phyloP scores from a whole-genome alignment of 2,329 filamentous ascomycete genomes.

The Clonostachys solani region DNA sequence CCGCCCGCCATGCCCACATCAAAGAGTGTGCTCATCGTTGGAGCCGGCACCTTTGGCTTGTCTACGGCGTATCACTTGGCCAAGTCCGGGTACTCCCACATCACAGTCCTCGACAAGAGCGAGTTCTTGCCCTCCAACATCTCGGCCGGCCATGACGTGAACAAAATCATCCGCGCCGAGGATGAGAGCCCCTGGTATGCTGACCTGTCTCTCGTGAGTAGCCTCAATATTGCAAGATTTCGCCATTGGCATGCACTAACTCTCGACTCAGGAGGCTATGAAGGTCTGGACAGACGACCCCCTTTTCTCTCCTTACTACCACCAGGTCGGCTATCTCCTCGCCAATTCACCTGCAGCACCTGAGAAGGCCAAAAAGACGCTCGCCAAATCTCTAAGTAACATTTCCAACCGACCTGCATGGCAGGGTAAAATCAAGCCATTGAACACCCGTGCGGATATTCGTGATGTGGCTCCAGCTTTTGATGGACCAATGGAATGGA shows the following conservation, averaged over 20 bases:
- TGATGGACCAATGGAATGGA: conserved; percentile 46
- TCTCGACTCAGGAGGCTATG: conserved; percentile 33
- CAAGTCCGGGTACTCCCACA: conserved; percentile 34
- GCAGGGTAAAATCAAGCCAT: conserved; percentile 26
- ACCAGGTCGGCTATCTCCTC: conserved; percentile 31
- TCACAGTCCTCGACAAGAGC: conserved; percentile 39
- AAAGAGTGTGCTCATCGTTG: conserved; percentile 26
- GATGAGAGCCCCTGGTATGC: conserved; percentile 54
- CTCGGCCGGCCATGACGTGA: conserved; percentile 54
- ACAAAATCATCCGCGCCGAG: conserved; percentile 56
- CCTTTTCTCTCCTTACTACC: conserved; percentile 45
- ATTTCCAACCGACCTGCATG: conserved; percentile 32
- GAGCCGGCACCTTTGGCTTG: conserved; percentile 44
- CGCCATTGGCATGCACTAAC: neutral
- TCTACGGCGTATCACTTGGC: conserved; percentile 42
- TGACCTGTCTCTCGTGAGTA: conserved; percentile 40
- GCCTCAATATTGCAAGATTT: neutral
- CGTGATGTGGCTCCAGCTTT: conserved; percentile 32
- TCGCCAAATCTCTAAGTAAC: conserved; percentile 22
- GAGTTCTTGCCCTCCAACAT: conserved; percentile 4
- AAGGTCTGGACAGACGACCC: conserved; percentile 39
- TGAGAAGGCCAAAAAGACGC: conserved; percentile 36
- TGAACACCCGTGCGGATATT: conserved; percentile 32
- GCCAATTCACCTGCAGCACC: conserved; percentile 40
- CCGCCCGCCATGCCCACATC: neutral